A percentile compares a stretch with the other conserved stretches of the same genome.
These are phyloP conservation scores for Trifolium subterraneum DNA, from an alignment of 306 rosid genomes.

Conservation along the genomic window DNA sequence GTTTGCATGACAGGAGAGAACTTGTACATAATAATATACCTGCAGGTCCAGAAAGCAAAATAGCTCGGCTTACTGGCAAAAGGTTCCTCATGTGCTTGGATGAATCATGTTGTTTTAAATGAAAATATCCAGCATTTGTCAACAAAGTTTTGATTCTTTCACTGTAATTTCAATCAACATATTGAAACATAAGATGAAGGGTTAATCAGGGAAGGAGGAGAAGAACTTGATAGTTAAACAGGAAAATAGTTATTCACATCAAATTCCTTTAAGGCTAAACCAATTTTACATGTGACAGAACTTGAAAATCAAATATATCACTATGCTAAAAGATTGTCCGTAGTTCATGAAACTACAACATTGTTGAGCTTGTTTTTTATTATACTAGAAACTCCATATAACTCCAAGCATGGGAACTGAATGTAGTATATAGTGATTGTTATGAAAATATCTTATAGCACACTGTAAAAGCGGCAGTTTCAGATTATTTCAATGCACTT, in stretches of 20 bases:
- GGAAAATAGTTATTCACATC: not conserved
- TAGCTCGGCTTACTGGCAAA: slow-evolving; percentile 75
- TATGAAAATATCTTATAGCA: not conserved
- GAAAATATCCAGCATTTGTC: slow-evolving; percentile 76
- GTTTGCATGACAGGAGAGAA: not conserved
- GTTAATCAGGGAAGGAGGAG: not conserved
- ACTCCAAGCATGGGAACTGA: not conserved
- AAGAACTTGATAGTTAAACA: not conserved
- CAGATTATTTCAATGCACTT: not conserved
- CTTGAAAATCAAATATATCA: not conserved
- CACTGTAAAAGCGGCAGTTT: not conserved
- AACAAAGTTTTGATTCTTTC: slow-evolving; percentile 64
- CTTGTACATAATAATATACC: slow-evolving; percentile 49
- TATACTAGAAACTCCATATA: slow-evolving; percentile 7
- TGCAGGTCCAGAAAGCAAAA: slow-evolving; percentile 84
- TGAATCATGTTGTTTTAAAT: slow-evolving; percentile 62
- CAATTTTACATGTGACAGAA: not conserved
- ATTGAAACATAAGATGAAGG: slow-evolving; percentile 13
- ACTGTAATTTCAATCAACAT: slow-evolving; percentile 54
- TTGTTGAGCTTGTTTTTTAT: slow-evolving; percentile 20
- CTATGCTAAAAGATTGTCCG: slow-evolving; percentile 1
- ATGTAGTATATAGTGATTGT: no score
- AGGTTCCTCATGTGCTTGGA: slow-evolving; percentile 82
- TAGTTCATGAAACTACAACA: slow-evolving; percentile 2
- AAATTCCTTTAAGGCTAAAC: not conserved